These are phyloP conservation scores for Omphalea diandra DNA, from an alignment of 441 rosid genomes.

Conservation along the genomic window DNA sequence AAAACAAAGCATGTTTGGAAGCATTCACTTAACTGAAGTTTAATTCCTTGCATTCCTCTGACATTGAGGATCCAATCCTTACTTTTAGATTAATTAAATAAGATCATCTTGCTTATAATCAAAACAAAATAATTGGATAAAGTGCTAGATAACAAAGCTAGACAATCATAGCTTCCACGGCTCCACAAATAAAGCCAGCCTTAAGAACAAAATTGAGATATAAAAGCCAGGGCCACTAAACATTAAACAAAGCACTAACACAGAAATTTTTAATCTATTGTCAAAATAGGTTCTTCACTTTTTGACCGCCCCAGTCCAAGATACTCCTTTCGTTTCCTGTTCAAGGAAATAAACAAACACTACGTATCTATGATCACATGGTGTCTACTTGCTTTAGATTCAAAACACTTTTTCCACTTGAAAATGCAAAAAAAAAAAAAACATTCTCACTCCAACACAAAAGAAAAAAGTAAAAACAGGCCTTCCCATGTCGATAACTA, in stretches of 20 bases:
- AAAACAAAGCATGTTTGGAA: too few species aligned
- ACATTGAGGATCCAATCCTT: not conserved
- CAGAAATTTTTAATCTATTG: slow-evolving; percentile 13
- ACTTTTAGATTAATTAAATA: not conserved
- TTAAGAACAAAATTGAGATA: slow-evolving; percentile 14
- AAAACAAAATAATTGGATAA: slow-evolving; percentile 21
- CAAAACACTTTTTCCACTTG: slow-evolving; percentile 33
- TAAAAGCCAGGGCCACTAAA: slow-evolving; percentile 17
- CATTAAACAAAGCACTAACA: not conserved
- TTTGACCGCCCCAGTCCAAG: slow-evolving; percentile 55
- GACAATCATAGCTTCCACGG: slow-evolving; percentile 20
- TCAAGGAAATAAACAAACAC: slow-evolving; percentile 21
- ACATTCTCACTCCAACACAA: not conserved
- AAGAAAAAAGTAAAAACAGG: too few species aligned
- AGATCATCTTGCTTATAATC: too few species aligned
- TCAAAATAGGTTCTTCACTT: slow-evolving; percentile 30
- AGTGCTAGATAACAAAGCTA: slow-evolving; percentile 21
- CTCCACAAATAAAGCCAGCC: slow-evolving; percentile 26
- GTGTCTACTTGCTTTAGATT: slow-evolving; percentile 11
- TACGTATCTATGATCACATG: slow-evolving; percentile 52
- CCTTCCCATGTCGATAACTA: slow-evolving; percentile 17
- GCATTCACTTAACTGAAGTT: too few species aligned
- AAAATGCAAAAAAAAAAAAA: slow-evolving; percentile 17
- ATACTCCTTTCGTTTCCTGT: slow-evolving; percentile 31
- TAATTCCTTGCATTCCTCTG: not conserved